Evolutionary conservation across 1,139 yeast species (phyloP).

Genomic region (Suhomyces taliae): DNA sequence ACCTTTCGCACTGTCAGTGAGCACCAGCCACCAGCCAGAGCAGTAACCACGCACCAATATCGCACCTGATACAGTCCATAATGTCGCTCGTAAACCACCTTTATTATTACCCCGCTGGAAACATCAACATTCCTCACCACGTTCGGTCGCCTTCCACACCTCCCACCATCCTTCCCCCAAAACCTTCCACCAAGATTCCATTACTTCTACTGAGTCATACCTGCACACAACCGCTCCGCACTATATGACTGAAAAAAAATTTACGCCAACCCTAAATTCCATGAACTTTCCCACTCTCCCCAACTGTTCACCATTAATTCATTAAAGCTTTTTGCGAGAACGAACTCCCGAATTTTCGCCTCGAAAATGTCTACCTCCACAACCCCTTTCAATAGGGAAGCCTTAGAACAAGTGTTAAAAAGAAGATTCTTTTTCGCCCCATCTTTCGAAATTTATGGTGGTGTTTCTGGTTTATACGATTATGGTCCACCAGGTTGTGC

Average conservation of each 20-base stretch:
- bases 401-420: conserved; percentile 85
- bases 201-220: neutral
- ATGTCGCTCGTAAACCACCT: too few species aligned
- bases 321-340: conserved; percentile 3
- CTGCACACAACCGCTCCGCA: neutral
- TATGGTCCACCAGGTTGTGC: conserved; percentile 99
- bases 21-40: too few species aligned
- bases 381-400: conserved; percentile 72
- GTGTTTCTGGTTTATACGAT: conserved; percentile 96
- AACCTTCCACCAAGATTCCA: too few species aligned
- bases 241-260: conserved; percentile 1
- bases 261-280: neutral
- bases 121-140: too few species aligned
- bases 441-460: conserved; percentile 95
- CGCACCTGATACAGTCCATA: too few species aligned
- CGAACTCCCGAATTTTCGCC: conserved; percentile 1
- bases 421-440: conserved; percentile 98
- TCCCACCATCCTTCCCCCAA: too few species aligned
- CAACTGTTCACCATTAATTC: conserved; percentile 5
- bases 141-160: too few species aligned
- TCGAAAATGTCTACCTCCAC: conserved; percentile 33
- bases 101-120: too few species aligned
- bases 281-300: neutral
- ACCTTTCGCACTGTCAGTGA: too few species aligned
- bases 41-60: too few species aligned